Conservation (phyloP, 208 protist genomes). For the Trypanosomatidae sp. region DNA sequence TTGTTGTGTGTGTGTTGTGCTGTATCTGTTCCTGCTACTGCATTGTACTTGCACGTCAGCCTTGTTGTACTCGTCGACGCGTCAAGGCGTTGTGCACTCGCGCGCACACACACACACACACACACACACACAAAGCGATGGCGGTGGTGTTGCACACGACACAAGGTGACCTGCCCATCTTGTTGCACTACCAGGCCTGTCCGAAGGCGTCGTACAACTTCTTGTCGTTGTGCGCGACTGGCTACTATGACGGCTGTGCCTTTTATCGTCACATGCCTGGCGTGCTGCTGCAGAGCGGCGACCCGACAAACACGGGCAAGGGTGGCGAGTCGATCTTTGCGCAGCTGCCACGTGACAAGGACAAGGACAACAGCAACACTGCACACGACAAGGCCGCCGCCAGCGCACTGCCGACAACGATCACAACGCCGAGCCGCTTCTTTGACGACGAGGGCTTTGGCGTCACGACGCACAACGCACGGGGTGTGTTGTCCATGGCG, state of each 20-base stretch:
- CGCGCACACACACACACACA: too few species aligned
- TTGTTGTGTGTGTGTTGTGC: not conserved
- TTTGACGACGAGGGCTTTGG: conserved; percentile 88
- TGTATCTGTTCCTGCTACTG: not conserved
- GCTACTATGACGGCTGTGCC: conserved; percentile 89
- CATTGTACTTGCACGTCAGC: not conserved
- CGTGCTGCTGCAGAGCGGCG: conserved; percentile 89
- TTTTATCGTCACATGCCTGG: conserved; percentile 91
- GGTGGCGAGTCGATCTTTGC: conserved; percentile 92
- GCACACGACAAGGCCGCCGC: not conserved
- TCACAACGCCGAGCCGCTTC: conserved; percentile 13
- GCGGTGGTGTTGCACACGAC: conserved; percentile 65
- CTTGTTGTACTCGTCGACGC: too few species aligned
- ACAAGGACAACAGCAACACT: not conserved
- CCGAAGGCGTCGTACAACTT: conserved; percentile 95
- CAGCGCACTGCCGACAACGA: not conserved
- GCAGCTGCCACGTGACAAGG: conserved; percentile 1
- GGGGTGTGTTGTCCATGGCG: conserved; percentile 92
- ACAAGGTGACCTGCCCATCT: conserved; percentile 41
- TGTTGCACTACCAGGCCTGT: conserved; percentile 57
- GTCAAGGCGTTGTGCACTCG: too few species aligned
- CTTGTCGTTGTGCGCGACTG: conserved; percentile 81
- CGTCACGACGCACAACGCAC: conserved; percentile 60
- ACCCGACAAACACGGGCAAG: conserved; percentile 89
- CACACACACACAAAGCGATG: too few species aligned